A percentile compares a stretch with the other conserved stretches of the same genome.
Evolutionary conservation across 371 early-diverging fungal genomes (phyloP).

Genomic region (Mucor circinelloides): DNA sequence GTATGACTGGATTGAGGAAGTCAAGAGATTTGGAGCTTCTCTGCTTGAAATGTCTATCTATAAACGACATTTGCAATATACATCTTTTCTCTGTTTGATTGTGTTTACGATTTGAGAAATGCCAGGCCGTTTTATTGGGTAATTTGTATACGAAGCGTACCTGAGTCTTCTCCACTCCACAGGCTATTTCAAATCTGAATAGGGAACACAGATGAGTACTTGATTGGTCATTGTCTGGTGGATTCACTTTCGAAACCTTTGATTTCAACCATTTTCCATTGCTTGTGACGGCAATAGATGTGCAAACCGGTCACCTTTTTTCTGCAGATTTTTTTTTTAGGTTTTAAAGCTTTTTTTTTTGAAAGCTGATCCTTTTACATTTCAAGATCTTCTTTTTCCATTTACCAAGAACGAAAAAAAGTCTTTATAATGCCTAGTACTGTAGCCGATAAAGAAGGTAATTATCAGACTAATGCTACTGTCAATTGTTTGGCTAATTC

Average conservation of each 20-base stretch:
- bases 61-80: too few relatives aligned
- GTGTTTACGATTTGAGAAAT: too few relatives aligned
- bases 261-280: too few relatives aligned
- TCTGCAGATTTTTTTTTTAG: background rate
- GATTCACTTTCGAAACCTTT: background rate
- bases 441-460: constrained; percentile 16
- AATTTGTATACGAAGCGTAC: too few relatives aligned
- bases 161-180: too few relatives aligned
- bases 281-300: background rate
- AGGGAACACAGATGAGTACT: background rate
- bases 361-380: background rate
- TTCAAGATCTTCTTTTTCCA: background rate
- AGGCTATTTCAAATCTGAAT: background rate
- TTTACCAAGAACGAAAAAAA: background rate
- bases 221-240: background rate
- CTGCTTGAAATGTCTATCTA: too few relatives aligned
- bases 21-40: too few relatives aligned
- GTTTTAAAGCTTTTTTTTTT: background rate
- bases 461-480: background rate
- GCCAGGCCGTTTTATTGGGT: too few relatives aligned
- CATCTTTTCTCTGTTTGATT: too few relatives aligned
- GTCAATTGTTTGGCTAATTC: background rate
- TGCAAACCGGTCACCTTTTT: constrained; percentile 8
- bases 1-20: too few relatives aligned
- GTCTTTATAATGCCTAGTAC: constrained; percentile 8